phyloP scores from a whole-genome alignment of 2,329 filamentous ascomycete species.

The Nemania serpens region DNA sequence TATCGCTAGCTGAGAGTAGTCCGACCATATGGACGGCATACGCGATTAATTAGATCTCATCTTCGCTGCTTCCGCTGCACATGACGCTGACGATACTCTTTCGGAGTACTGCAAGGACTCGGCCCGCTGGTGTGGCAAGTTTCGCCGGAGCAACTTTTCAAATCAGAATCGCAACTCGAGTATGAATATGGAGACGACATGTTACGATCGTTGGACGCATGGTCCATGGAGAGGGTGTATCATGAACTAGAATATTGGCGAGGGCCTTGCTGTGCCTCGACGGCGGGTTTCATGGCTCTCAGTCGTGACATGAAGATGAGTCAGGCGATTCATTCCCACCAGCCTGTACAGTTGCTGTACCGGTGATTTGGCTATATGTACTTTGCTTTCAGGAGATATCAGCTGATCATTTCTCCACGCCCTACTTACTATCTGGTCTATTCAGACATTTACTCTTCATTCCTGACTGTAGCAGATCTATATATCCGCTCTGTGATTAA shows the following conservation, averaged over 20 bases:
- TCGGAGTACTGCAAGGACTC: neutral
- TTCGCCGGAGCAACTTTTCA: neutral
- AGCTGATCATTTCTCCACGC: too few species aligned
- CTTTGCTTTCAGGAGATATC: too few species aligned
- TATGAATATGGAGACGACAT: neutral
- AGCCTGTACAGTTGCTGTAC: too few species aligned
- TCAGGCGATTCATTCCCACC: too few species aligned
- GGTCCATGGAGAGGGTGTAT: neutral
- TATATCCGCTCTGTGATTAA: too few species aligned
- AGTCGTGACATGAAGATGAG: neutral
- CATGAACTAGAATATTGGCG: neutral
- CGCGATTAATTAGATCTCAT: neutral
- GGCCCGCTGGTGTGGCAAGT: too few species aligned
- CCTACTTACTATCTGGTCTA: too few species aligned
- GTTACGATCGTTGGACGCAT: neutral
- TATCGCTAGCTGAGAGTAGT: neutral
- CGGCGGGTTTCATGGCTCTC: neutral
- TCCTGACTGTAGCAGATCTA: too few species aligned
- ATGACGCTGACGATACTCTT: neutral
- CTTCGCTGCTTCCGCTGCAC: neutral
- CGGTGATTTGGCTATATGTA: too few species aligned
- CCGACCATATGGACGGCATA: neutral
- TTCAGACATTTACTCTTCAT: too few species aligned
- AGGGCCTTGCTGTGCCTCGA: neutral
- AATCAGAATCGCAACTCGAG: too few species aligned